A percentile compares a stretch with the other conserved stretches of the same genome.
These are phyloP conservation scores for Mortierella polycephala DNA, from an alignment of 371 early-diverging fungal genomes.

Conservation along the genomic window DNA sequence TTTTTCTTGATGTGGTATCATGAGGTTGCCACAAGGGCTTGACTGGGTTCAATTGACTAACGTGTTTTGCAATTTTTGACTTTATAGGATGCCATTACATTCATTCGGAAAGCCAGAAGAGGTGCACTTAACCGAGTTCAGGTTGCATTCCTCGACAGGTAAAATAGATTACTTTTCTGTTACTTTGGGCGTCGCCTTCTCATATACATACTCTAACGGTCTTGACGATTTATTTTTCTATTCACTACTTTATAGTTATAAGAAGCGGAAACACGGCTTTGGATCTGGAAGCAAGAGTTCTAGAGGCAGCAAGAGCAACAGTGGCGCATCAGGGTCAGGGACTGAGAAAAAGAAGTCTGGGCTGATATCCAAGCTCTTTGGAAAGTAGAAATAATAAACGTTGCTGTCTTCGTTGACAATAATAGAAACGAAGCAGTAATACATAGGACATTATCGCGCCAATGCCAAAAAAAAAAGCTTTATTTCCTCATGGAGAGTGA, in stretches of 20 bases:
- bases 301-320: not conserved
- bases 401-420: not conserved
- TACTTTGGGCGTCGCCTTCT: not conserved
- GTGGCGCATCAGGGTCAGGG: conserved; percentile 22
- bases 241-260: conserved; percentile 21
- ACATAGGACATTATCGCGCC: too few species aligned
- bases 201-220: not conserved
- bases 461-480: too few species aligned
- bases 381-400: conserved; percentile 27
- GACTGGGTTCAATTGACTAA: too few species aligned
- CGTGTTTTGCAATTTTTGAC: not conserved
- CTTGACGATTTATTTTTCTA: not conserved
- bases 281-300: conserved; percentile 18
- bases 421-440: not conserved
- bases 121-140: conserved; percentile 77
- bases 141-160: conserved; percentile 65
- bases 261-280: conserved; percentile 55
- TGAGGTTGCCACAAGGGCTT: too few species aligned
- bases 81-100: conserved; percentile 67
- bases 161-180: conserved; percentile 3
- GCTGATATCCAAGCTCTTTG: conserved; percentile 50
- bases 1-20: not conserved
- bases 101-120: conserved; percentile 66
- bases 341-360: conserved; percentile 49
- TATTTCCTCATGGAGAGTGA: too few species aligned